Percentiles rank a stretch among this genome's conserved stretches.
phyloP scores from a whole-genome alignment of 345 rosid species.

The Brassica cretica region DNA sequence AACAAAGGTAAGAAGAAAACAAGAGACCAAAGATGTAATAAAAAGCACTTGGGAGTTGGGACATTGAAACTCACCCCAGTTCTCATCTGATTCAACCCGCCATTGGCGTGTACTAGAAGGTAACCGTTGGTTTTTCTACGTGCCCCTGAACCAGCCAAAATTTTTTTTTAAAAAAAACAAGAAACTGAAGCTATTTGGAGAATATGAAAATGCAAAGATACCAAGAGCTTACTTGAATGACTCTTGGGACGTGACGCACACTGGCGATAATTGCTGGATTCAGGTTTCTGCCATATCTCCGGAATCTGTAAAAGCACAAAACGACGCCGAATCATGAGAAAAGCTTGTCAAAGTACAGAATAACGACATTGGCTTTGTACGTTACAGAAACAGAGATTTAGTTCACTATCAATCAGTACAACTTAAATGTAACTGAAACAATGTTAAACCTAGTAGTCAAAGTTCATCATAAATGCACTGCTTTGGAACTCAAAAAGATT shows the following conservation, averaged over 20 bases:
- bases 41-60: not conserved
- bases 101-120: slow-evolving; percentile 90
- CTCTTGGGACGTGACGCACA: slow-evolving; percentile 69
- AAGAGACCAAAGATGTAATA: not conserved
- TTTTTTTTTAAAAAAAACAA: not conserved
- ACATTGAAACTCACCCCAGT: slow-evolving; percentile 66
- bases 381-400: slow-evolving; percentile 18
- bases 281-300: slow-evolving; percentile 91
- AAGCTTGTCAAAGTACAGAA: not conserved
- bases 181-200: not conserved
- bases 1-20: not conserved
- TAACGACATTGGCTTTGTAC: not conserved
- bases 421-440: not conserved
- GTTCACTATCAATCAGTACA: not conserved
- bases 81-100: slow-evolving; percentile 99
- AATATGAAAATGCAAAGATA: not conserved
- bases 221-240: slow-evolving; percentile 49
- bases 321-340: not conserved
- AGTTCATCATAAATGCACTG: slow-evolving; percentile 18
- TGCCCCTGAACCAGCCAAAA: slow-evolving; percentile 36
- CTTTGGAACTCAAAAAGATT: not conserved
- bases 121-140: slow-evolving; percentile 68
- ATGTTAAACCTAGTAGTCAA: slow-evolving; percentile 26
- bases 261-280: slow-evolving; percentile 54
- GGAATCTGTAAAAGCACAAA: slow-evolving; percentile 50